Percentiles rank a stretch among this genome's conserved stretches.
phyloP scores from a whole-genome alignment of 495 filamentous ascomycete species.

The Aspergillus affinis region DNA sequence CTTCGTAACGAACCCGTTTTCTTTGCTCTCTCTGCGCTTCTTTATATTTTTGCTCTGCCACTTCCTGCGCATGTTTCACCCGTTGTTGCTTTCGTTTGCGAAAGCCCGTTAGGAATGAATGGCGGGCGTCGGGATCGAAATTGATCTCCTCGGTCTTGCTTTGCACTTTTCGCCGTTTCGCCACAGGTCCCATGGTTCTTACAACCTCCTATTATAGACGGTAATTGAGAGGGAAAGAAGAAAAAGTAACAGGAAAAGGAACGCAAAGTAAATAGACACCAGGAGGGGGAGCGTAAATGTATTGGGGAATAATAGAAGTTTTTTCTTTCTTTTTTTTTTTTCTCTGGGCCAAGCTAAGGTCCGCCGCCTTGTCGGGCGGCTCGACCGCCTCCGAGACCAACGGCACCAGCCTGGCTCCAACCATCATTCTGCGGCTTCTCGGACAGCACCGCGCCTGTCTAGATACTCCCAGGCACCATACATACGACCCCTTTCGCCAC shows the following conservation, averaged over 20 bases:
- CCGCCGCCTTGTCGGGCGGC: constrained; percentile 14
- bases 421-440: constrained; percentile 16
- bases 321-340: background rate
- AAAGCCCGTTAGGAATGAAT: constrained; percentile 91
- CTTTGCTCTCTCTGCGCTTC: constrained; percentile 71
- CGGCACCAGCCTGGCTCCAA: constrained; percentile 22
- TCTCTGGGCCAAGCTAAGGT: constrained; percentile 14
- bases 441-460: constrained; percentile 13
- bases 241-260: background rate
- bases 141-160: constrained; percentile 71
- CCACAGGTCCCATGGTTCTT: constrained; percentile 46
- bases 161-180: constrained; percentile 65
- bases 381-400: constrained; percentile 28
- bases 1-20: constrained; percentile 58
- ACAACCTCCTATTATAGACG: background rate
- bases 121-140: constrained; percentile 74
- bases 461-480: constrained; percentile 12
- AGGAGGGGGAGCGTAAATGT: background rate
- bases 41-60: constrained; percentile 67
- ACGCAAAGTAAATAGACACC: background rate
- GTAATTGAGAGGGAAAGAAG: background rate
- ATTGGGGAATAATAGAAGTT: background rate
- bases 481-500: constrained; percentile 24
- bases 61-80: constrained; percentile 76
- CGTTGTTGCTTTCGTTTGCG: constrained; percentile 90